A percentile compares a stretch with the other conserved stretches of the same genome.
These are phyloP conservation scores for Cryphonectria parasitica DNA, from an alignment of 2,329 filamentous ascomycete species.

Conservation along the genomic window DNA sequence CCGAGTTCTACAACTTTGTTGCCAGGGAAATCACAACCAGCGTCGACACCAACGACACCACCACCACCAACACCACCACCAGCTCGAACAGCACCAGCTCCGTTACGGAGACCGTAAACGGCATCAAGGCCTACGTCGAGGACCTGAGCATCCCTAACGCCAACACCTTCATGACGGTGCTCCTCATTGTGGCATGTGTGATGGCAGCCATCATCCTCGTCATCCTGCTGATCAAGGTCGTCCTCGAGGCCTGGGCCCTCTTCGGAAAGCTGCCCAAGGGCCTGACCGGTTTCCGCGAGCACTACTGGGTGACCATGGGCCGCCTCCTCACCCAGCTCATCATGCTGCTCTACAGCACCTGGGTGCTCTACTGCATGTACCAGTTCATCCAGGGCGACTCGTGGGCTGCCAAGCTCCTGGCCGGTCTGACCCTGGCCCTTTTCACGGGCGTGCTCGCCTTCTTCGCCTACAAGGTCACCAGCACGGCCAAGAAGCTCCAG, in stretches of 20 bases:
- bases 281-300: conserved; percentile 84
- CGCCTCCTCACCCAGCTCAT: conserved; percentile 90
- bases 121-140: conserved; percentile 83
- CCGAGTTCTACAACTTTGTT: conserved; percentile 53
- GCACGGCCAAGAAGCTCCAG: conserved; percentile 74
- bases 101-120: conserved; percentile 62
- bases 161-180: conserved; percentile 95
- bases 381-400: conserved; percentile 94
- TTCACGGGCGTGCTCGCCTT: conserved; percentile 83
- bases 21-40: conserved; percentile 56
- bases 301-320: conserved; percentile 93
- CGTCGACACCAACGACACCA: conserved; percentile 42
- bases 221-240: conserved; percentile 86
- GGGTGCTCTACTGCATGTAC: conserved; percentile 94
- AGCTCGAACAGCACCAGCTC: conserved; percentile 29
- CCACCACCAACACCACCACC: conserved; percentile 27
- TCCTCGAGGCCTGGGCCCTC: conserved; percentile 90
- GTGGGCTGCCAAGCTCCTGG: conserved; percentile 86
- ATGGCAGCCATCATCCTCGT: conserved; percentile 82
- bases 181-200: conserved; percentile 85
- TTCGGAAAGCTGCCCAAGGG: conserved; percentile 82
- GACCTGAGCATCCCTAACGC: conserved; percentile 81
- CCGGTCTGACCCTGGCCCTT: conserved; percentile 75
- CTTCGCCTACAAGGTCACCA: conserved; percentile 84
- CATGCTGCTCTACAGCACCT: conserved; percentile 88